Percentiles rank a stretch among this genome's conserved stretches.
These are phyloP conservation scores for Aspergillus tanneri DNA, from an alignment of 2,329 filamentous ascomycete genomes.

Conservation along the genomic window DNA sequence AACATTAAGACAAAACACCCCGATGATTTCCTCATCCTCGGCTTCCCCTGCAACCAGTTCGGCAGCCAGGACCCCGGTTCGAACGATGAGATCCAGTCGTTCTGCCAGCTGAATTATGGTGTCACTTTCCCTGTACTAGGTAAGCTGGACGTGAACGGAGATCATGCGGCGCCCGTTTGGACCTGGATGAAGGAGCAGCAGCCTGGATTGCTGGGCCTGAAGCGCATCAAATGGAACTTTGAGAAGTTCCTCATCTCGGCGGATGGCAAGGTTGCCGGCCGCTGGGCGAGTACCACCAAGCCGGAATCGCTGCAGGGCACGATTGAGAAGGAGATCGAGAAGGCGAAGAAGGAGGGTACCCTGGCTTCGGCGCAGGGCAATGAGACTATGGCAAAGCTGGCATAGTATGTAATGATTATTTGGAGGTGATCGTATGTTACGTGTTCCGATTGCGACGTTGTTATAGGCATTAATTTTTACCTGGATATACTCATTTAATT, in stretches of 20 bases:
- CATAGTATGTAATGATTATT: constrained; percentile 18
- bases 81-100: constrained; percentile 76
- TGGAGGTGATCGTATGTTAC: not conserved
- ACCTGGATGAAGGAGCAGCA: constrained; percentile 70
- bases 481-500: not conserved
- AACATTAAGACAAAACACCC: constrained; percentile 65
- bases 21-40: constrained; percentile 80
- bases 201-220: constrained; percentile 81
- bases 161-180: constrained; percentile 73
- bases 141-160: constrained; percentile 93
- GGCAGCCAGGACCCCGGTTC: constrained; percentile 81
- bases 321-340: constrained; percentile 72
- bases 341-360: constrained; percentile 45
- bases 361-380: constrained; percentile 23
- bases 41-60: constrained; percentile 99
- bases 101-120: constrained; percentile 92
- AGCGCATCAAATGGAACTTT: constrained; percentile 98
- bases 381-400: constrained; percentile 24
- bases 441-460: too few species aligned
- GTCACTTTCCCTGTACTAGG: constrained; percentile 87
- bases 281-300: constrained; percentile 87
- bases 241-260: constrained; percentile 92
- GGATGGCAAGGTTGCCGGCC: constrained; percentile 78
- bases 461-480: too few species aligned
- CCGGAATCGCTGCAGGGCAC: constrained; percentile 74